Base-by-base conservation (phyloP, 768 basidiomycete species). In the Naganishia randhawae region DNA sequence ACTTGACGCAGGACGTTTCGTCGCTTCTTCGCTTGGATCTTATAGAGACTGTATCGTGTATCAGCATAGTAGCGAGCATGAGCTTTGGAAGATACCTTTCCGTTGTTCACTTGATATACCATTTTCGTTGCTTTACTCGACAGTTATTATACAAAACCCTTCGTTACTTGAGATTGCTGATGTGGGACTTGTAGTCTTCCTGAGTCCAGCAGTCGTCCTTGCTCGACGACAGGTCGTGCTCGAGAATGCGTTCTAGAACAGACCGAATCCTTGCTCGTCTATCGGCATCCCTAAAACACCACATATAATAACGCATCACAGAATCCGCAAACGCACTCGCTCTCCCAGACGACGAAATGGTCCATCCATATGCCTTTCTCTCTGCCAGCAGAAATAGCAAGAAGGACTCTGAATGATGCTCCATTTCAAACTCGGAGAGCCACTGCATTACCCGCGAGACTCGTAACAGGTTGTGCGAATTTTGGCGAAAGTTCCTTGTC, bases 391-490 rank as follows among this genome's bases (percentile, higher is more conserved):
- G 32, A 25, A 48, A 68, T 19, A 68, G 50, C 39, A 68, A 33
- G 22, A 68, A 42, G 32, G 42, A 48, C 48, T 63, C 48, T 8
- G 57, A 32, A 25, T 51, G 27, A 0, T 25, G 22, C 57, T 68
- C 67, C 48, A 35, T 19, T 25, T 63, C n/a, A 70, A 78, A 70
- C 50, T 74, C 73, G 45, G 73, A 71, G 25, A 78, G 69, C 63
- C 73, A 72, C 62, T 78, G 76, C 65, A 78, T 69, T 45, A 78
- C 73, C 0, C 77, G 71, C 50, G 76, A 75, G 0, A 78, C 42
- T 9, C 77, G 73, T 31, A 78, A 75, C 53, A 78, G 72, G 71
- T 78, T 78, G 72, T 78, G 77, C 27, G 76, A 57, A n/a, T 65
- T 63, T 14, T 65, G 17, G 14, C 50, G 55, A 35, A 78, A 74